Conservation (phyloP, 202 grass and related monocot species). For the Sporobolus alterniflorus region DNA sequence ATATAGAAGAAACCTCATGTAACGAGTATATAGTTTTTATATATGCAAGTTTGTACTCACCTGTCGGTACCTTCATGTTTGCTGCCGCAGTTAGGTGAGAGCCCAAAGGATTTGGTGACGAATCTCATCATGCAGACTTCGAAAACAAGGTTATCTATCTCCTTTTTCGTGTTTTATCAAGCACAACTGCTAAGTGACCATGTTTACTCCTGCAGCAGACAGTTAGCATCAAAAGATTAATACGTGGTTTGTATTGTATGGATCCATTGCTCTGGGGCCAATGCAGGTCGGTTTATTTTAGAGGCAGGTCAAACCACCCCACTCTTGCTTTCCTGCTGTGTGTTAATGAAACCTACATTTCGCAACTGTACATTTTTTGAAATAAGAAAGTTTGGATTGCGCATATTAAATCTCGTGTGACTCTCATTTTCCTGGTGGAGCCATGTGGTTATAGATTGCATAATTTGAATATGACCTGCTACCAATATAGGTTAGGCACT, state of each 20-base stretch:
- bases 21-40: background rate
- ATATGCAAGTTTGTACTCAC: background rate
- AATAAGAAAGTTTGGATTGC: background rate
- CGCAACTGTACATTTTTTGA: background rate
- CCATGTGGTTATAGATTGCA: background rate
- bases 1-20: background rate
- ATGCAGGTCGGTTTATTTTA: conserved; percentile 39
- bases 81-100: conserved; percentile 39
- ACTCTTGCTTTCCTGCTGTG: background rate
- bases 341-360: background rate
- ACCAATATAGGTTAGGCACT: background rate
- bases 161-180: conserved; percentile 22
- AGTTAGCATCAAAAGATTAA: conserved; percentile 51
- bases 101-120: conserved; percentile 39
- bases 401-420: background rate
- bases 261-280: conserved; percentile 23
- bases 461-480: background rate
- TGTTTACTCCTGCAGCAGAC: conserved; percentile 28
- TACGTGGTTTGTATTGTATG: conserved; percentile 48
- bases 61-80: conserved; percentile 34
- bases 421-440: background rate
- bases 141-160: conserved; percentile 68
- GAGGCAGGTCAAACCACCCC: background rate
- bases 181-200: conserved; percentile 7
- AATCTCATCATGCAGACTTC: conserved; percentile 78